Evolutionary conservation across 2,329 filamentous ascomycete genomes (phyloP).

Genomic region (Lasiodiplodia sp.): DNA sequence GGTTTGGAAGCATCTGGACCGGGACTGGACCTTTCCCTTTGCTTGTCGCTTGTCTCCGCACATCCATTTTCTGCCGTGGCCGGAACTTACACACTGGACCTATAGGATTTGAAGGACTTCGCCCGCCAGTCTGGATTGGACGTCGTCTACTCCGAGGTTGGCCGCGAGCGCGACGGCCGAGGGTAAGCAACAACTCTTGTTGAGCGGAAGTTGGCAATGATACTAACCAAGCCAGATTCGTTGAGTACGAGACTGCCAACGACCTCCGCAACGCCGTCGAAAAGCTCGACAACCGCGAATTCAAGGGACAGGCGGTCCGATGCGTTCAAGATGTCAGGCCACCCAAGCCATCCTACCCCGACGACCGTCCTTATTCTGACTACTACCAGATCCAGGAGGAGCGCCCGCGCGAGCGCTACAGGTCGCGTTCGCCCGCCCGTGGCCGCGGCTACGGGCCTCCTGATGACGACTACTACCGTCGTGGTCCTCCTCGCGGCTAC

Average conservation of each 20-base stretch:
- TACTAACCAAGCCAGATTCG: constrained; percentile 70
- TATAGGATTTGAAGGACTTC: constrained; percentile 99
- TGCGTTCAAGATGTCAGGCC: constrained; percentile 82
- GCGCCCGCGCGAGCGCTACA: constrained; percentile 72
- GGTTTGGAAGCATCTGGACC: constrained; percentile 29
- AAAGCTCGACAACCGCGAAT: constrained; percentile 91
- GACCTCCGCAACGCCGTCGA: constrained; percentile 92
- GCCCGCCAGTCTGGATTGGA: constrained; percentile 95
- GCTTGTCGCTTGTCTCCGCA: constrained; percentile 40
- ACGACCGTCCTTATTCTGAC: constrained; percentile 40
- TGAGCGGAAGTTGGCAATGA: not conserved
- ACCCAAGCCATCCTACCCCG: constrained; percentile 44
- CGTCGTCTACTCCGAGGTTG: constrained; percentile 97
- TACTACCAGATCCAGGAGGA: constrained; percentile 63
- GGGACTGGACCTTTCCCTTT: constrained; percentile 28
- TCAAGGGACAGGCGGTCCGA: constrained; percentile 86
- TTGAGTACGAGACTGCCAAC: constrained; percentile 93
- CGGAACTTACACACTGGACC: constrained; percentile 77
- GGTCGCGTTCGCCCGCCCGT: constrained; percentile 75
- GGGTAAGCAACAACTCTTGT: constrained; percentile 67
- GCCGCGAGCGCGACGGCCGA: constrained; percentile 88
- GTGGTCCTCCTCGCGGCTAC: constrained; percentile 81
- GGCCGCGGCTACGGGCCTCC: constrained; percentile 67
- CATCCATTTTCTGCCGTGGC: constrained; percentile 43
- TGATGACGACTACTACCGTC: constrained; percentile 78